These are phyloP conservation scores for Acarospora socialis DNA, from an alignment of 2,329 filamentous ascomycete genomes.

Conservation along the genomic window DNA sequence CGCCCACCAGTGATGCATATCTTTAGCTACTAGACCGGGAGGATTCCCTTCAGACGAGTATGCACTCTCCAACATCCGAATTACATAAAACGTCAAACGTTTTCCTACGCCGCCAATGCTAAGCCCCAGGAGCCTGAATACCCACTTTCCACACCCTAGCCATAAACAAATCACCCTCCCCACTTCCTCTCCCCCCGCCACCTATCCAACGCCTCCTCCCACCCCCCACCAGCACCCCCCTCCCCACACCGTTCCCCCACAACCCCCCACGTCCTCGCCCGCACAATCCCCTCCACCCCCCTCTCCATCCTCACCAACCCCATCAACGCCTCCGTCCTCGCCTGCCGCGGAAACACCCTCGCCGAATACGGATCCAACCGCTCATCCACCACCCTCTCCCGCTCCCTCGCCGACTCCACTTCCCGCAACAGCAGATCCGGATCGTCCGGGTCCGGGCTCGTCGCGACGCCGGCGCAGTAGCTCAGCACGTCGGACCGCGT, in stretches of 20 bases:
- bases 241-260: constrained; percentile 61
- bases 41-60: no score
- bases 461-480: constrained; percentile 81
- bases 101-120: no score
- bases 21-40: no score
- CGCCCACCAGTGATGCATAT: no score
- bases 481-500: constrained; percentile 66
- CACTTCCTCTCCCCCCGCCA: constrained; percentile 38
- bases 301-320: constrained; percentile 59
- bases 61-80: no score
- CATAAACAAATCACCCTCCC: no score
- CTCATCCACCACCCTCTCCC: constrained; percentile 71
- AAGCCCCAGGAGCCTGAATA: no score
- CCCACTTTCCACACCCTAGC: no score
- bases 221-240: constrained; percentile 39
- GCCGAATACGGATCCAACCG: constrained; percentile 82
- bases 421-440: constrained; percentile 59
- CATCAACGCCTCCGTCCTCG: constrained; percentile 67
- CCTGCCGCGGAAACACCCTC: constrained; percentile 65
- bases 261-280: constrained; percentile 67
- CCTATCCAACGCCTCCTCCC: constrained; percentile 49
- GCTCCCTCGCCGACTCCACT: constrained; percentile 52
- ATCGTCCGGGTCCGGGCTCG: constrained; percentile 73
- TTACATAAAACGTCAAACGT: no score
- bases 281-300: constrained; percentile 63